Conservation (phyloP, 129 eudicot genomes). For the Erigeron canadensis region DNA sequence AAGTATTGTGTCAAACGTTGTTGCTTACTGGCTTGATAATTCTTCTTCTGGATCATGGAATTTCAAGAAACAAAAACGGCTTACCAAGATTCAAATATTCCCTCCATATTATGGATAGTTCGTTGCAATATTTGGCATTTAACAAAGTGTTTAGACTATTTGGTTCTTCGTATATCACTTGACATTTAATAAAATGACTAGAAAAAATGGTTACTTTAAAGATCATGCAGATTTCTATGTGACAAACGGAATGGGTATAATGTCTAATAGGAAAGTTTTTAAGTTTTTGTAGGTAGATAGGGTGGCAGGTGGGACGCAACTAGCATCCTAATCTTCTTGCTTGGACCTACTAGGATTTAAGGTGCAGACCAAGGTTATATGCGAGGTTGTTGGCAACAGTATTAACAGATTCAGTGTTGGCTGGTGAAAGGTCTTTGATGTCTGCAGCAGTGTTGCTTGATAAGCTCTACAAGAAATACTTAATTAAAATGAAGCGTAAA, state of each 20-base stretch:
- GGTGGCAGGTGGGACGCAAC: conserved; percentile 71
- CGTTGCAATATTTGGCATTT: background rate
- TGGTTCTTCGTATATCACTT: no score
- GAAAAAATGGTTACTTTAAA: background rate
- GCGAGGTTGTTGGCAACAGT: conserved; percentile 63
- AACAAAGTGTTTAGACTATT: background rate
- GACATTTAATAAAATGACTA: no score
- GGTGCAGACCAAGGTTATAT: conserved; percentile 64
- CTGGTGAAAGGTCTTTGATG: conserved; percentile 70
- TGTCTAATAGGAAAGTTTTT: background rate
- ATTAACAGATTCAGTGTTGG: conserved; percentile 65
- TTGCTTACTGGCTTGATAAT: background rate
- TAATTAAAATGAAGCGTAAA: no score
- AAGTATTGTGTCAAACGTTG: background rate
- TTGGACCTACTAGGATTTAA: conserved; percentile 66
- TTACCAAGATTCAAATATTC: background rate
- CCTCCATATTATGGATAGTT: background rate
- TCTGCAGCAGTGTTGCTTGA: conserved; percentile 74
- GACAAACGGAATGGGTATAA: background rate
- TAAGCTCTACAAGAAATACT: conserved; percentile 77
- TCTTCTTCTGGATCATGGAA: background rate
- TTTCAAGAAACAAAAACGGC: background rate
- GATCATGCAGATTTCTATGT: background rate
- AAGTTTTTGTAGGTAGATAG: conserved; percentile 49
- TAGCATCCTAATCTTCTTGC: conserved; percentile 70